Evolutionary conservation across 495 filamentous ascomycete genomes (phyloP), one percentile per base, ranked within the genome.

Genomic region (Lophium mytilinum): DNA sequence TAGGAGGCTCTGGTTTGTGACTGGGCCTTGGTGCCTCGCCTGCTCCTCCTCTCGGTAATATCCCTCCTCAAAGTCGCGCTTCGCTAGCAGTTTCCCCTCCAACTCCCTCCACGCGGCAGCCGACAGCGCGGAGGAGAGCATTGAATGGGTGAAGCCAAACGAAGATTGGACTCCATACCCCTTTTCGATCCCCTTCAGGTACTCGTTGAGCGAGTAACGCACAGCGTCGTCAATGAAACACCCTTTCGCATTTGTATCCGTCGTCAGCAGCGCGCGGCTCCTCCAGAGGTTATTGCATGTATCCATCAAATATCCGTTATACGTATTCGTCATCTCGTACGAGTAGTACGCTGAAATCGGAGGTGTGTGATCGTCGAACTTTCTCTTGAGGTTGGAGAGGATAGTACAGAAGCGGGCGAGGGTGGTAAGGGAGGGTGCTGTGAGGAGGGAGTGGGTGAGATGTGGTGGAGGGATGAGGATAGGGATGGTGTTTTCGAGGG

Each of bases 231-330:
- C 75, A 14, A 89, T 68, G n/a, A 86, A 71, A 58, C 89, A 92
- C 14, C 85, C 89, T 30, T 83, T 72, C 3, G 89, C 81, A 68
- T 90, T 89, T 11, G 76, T 68, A 58, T 93, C 88, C 9, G 79
- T 73, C 1, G 69, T 71, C 41, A 83, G 82, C 35, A 96, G 83
- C 0, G 86, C 90, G 12, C 85, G 84, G 18, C 82, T 83, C 17
- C 88, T 80, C 89, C 90, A 94, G 12, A 95, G 62, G 45, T 88
- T 80, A 64, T 96, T 94, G 73, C 88, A 93, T 40, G 89, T 78
- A 64, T 96, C 90, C 86, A 93, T 93, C 34, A 95, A 77, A 64
- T 85, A 90, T 9, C 85, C 86, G 68, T 96, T 96, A 73, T 93
- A 92, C 18, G 79, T 75, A 41, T 81, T 77, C 51, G 90, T 80